Evolutionary conservation across 306 rosid species (phyloP).

Genomic region (Cicer yamashitae): DNA sequence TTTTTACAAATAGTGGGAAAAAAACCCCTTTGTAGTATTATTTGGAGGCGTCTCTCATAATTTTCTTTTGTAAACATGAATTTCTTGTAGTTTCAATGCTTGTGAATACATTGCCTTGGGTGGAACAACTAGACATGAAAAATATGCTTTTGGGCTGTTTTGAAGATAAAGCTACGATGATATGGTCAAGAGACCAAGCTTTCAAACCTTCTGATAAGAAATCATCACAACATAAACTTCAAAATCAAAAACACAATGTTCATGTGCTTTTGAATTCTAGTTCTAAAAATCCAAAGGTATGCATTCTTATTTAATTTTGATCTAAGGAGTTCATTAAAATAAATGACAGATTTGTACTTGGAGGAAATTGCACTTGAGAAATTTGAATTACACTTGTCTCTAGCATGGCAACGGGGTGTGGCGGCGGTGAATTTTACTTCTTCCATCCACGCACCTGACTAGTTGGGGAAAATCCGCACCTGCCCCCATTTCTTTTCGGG

Average conservation of each 20-base stretch:
- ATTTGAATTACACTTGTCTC: too few relatives aligned
- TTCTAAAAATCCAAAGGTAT: background rate
- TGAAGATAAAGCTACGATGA: conserved; percentile 30
- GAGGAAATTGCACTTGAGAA: too few relatives aligned
- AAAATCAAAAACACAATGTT: conserved; percentile 29
- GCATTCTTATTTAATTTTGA: background rate
- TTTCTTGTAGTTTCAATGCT: conserved; percentile 26
- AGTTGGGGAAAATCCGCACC: too few relatives aligned
- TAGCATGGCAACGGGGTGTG: too few relatives aligned
- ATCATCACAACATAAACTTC: background rate
- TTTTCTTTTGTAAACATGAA: background rate
- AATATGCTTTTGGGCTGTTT: background rate
- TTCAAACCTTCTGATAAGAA: conserved; percentile 16
- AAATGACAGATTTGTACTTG: too few relatives aligned
- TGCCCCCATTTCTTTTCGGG: too few relatives aligned
- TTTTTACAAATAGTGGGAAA: too few relatives aligned
- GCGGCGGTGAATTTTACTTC: too few relatives aligned
- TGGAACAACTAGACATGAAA: background rate
- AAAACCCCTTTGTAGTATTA: background rate
- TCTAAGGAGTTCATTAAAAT: too few relatives aligned
- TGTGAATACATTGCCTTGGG: background rate
- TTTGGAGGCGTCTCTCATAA: background rate
- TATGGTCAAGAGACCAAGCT: conserved; percentile 37
- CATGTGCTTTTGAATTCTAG: background rate
- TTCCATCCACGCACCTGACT: too few relatives aligned